Evolutionary conservation across 257 asterid genomes (phyloP).

Genomic region (Solanum bulbocastanum): DNA sequence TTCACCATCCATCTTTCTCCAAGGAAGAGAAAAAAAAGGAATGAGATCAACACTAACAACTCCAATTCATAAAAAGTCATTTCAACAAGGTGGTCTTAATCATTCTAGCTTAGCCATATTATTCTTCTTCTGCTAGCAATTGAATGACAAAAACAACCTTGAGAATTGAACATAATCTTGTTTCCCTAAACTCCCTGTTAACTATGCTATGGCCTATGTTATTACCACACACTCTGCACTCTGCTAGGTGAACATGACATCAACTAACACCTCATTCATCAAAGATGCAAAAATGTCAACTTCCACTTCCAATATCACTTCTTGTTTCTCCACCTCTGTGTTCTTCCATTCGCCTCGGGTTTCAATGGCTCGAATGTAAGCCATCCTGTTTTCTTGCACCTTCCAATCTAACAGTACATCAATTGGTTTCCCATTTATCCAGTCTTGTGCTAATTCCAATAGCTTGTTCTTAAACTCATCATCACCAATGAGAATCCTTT

Average conservation of each 20-base stretch:
- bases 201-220: background rate
- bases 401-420: slow-evolving; percentile 32
- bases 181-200: background rate
- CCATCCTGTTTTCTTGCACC: slow-evolving; percentile 35
- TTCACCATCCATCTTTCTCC: background rate
- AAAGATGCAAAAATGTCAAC: slow-evolving; percentile 32
- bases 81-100: background rate
- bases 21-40: background rate
- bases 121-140: background rate
- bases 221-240: background rate
- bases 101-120: slow-evolving; percentile 2
- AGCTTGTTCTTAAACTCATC: slow-evolving; percentile 3
- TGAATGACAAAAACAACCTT: slow-evolving; percentile 24
- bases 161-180: background rate
- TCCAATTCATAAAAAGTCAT: background rate
- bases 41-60: background rate
- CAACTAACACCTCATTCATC: slow-evolving; percentile 38
- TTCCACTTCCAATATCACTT: slow-evolving; percentile 49
- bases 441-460: slow-evolving; percentile 25
- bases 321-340: slow-evolving; percentile 30
- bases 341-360: slow-evolving; percentile 49
- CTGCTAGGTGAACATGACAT: background rate
- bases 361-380: slow-evolving; percentile 56
- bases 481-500: slow-evolving; percentile 4
- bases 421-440: slow-evolving; percentile 33